Base-by-base conservation (phyloP, 176 grass and related monocot genomes). In the Carex kokanica region DNA sequence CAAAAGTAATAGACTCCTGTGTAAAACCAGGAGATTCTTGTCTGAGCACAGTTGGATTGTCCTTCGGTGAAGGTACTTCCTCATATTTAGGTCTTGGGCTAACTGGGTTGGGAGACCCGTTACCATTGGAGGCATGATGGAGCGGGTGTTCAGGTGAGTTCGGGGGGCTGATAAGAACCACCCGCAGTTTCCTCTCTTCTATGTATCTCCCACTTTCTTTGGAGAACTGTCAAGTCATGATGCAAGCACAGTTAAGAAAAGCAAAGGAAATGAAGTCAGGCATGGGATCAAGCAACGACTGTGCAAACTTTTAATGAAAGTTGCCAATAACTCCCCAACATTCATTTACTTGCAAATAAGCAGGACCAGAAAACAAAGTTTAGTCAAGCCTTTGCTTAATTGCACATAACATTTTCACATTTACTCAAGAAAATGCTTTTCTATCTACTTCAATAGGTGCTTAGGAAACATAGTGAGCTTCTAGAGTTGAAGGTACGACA, bases 181-280 rank as follows among this genome's bases (percentile, higher is more conserved):
- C 96, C 80, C 85, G 89, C 83, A 99, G 77, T 93, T 99, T 99
- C 64, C 88, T 99, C 88, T 95, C 96, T 84, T 99, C 93, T 27
- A 99, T 95, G 69, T 92, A 93, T 86, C 83, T 86, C 56, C 91
- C 91, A 85, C 64, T 93, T 89, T 95, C 96, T 85, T 93, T 99
- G 56, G 93, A 95, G 83, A 99, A 99, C 96, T 99, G 88, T 59
- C 10, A 75, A 56, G 51, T 78, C 49, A 34, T 56, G 13, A 32
- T 17, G 51, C 73, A 78, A 32, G 73, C 73, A 78, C 73, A 55
- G 14, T 77, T 54, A 54, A 77, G 10, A 77, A 55, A 13, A 53
- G 73, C 49, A 29, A 31, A 77, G 14, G n/a, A 25, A 24, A 52
- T 25, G 25, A 17, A 36, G 29, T 32, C 25, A 65, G 27, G 31